phyloP scores from a whole-genome alignment of 1,139 yeast genomes.

The Yamadazyma atlantica region DNA sequence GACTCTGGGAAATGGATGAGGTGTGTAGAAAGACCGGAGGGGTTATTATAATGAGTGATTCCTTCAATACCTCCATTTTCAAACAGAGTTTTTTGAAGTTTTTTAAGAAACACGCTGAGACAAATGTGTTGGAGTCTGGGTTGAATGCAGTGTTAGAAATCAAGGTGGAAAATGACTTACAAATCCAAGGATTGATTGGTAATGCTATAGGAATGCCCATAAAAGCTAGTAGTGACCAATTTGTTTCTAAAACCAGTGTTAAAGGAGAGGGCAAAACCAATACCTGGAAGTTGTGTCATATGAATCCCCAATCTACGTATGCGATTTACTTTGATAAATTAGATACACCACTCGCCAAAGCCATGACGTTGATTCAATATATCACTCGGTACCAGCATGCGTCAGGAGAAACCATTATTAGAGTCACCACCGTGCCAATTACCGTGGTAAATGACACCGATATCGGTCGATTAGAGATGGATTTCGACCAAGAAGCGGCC shows the following conservation, averaged over 20 bases:
- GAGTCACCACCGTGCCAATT: slow-evolving; percentile 54
- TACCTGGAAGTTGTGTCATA: slow-evolving; percentile 60
- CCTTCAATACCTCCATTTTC: slow-evolving; percentile 64
- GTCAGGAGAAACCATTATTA: slow-evolving; percentile 41
- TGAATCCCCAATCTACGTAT: slow-evolving; percentile 57
- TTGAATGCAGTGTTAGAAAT: slow-evolving; percentile 60
- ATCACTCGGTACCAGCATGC: slow-evolving; percentile 73
- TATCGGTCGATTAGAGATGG: slow-evolving; percentile 32
- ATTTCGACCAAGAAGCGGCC: slow-evolving; percentile 73
- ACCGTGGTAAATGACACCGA: slow-evolving; percentile 45
- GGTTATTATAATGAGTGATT: slow-evolving; percentile 58
- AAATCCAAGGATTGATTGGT: slow-evolving; percentile 59
- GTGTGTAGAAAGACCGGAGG: slow-evolving; percentile 63
- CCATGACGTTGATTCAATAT: slow-evolving; percentile 55
- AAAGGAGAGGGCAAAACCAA: slow-evolving; percentile 56
- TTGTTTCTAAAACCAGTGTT: slow-evolving; percentile 25
- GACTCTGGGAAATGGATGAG: slow-evolving; percentile 63
- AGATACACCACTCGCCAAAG: slow-evolving; percentile 32
- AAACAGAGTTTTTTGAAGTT: slow-evolving; percentile 61
- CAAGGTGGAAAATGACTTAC: slow-evolving; percentile 47
- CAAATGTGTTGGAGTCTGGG: slow-evolving; percentile 44
- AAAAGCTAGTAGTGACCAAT: slow-evolving; percentile 26
- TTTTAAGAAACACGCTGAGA: slow-evolving; percentile 36
- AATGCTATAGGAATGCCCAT: slow-evolving; percentile 48
- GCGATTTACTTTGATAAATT: slow-evolving; percentile 56